These are phyloP conservation scores for Neurospora hispaniola DNA, from an alignment of 495 filamentous ascomycete genomes.

Conservation along the genomic window DNA sequence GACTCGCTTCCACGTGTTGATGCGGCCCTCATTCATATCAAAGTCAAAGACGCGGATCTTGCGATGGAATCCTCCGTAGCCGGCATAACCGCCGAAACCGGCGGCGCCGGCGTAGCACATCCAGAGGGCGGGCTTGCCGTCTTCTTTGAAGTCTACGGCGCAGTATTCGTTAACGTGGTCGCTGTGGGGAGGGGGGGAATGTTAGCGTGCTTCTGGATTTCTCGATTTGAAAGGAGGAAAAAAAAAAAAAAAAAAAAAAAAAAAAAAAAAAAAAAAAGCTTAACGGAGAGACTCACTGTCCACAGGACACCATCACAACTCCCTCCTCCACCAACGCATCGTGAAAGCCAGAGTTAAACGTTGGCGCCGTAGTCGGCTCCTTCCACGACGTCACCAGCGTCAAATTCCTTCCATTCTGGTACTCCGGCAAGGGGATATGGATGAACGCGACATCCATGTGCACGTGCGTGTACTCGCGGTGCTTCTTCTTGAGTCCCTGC, in stretches of 20 bases:
- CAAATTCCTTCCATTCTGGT: constrained; percentile 37
- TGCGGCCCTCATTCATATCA: constrained; percentile 75
- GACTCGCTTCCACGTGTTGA: constrained; percentile 84
- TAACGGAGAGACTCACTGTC: constrained; percentile 50
- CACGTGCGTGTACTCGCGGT: constrained; percentile 75
- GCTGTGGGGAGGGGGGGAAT: constrained; percentile 22
- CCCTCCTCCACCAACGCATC: constrained; percentile 78
- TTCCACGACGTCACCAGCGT: constrained; percentile 52
- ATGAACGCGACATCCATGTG: constrained; percentile 97
- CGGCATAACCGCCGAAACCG: constrained; percentile 91
- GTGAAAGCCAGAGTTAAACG: constrained; percentile 78
- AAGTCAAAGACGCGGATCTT: constrained; percentile 84
- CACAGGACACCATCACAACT: constrained; percentile 76
- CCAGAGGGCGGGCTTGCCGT: constrained; percentile 68
- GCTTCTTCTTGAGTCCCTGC: constrained; percentile 51
- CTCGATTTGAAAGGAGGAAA: too few relatives aligned
- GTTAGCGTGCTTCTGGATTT: constrained; percentile 1
- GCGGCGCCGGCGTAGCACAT: constrained; percentile 92
- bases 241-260: too few relatives aligned
- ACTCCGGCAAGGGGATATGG: constrained; percentile 92
- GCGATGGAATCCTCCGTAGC: constrained; percentile 74
- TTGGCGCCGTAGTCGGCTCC: constrained; percentile 75
- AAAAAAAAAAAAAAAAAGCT: too few relatives aligned
- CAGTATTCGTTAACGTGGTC: constrained; percentile 98
- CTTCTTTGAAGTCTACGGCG: constrained; percentile 47